Conservation (phyloP, 345 rosid genomes). For the Carallia brachiata region DNA sequence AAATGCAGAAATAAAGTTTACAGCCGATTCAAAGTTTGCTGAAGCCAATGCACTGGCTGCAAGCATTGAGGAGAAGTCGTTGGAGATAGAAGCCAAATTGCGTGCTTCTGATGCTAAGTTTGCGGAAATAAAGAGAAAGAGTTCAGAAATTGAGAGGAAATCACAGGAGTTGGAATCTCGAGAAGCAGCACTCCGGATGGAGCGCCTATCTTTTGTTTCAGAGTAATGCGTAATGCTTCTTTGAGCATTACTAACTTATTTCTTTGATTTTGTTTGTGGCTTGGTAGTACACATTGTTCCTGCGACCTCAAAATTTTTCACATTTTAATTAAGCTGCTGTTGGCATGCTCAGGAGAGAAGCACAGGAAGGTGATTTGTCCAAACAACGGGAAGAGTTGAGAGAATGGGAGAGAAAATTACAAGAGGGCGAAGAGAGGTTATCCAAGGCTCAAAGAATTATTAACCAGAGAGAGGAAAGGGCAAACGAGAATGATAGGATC, state of each 20-base stretch:
- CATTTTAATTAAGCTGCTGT: conserved; percentile 7
- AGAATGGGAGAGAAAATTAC: conserved; percentile 87
- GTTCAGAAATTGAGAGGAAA: conserved; percentile 77
- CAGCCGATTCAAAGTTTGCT: conserved; percentile 82
- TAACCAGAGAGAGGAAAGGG: conserved; percentile 90
- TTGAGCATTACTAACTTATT: neutral
- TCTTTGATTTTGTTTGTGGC: neutral
- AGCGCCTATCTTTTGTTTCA: conserved; percentile 64
- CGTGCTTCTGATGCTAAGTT: conserved; percentile 84
- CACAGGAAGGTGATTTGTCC: conserved; percentile 57
- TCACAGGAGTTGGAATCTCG: conserved; percentile 68
- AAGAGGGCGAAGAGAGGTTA: conserved; percentile 88
- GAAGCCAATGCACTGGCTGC: conserved; percentile 82
- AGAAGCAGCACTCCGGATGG: conserved; percentile 63
- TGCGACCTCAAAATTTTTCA: neutral
- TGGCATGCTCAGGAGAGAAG: conserved; percentile 57
- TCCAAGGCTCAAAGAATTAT: conserved; percentile 57
- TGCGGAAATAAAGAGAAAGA: conserved; percentile 91
- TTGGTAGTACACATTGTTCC: neutral
- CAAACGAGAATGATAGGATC: conserved; percentile 69
- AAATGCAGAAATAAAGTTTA: conserved; percentile 84
- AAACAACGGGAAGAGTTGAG: conserved; percentile 92
- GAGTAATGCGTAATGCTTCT: conserved; percentile 53
- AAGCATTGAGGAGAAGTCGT: conserved; percentile 77
- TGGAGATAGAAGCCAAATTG: conserved; percentile 78